Percentiles rank a stretch among this genome's conserved stretches.
Evolutionary conservation across 1,284 basidiomycete genomes (phyloP).

Genomic region (Trametes versicolor): DNA sequence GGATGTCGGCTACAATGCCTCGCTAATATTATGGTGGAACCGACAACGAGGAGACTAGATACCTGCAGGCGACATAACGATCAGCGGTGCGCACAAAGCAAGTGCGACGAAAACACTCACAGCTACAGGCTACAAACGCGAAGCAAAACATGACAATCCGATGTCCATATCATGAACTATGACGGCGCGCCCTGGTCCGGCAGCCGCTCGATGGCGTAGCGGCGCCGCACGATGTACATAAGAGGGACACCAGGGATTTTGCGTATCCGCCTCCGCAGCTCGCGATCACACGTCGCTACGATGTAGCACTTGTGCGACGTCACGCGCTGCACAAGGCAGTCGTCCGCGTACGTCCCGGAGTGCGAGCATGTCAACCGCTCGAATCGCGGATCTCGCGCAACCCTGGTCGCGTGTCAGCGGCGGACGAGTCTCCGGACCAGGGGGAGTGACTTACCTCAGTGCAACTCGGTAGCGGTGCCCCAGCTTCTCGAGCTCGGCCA

Average conservation of each 20-base stretch:
- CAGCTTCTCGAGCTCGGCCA: conserved; percentile 97
- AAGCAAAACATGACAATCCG: conserved; percentile 6
- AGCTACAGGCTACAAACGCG: conserved; percentile 23
- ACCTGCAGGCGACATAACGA: conserved; percentile 11
- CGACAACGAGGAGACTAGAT: conserved; percentile 27
- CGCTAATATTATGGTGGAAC: conserved; percentile 5
- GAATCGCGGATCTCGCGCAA: conserved; percentile 97
- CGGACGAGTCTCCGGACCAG: conserved; percentile 3
- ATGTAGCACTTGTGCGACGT: conserved; percentile 97
- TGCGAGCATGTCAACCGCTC: conserved; percentile 94
- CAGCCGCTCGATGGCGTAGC: conserved; percentile 92
- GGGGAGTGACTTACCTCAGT: conserved; percentile 67
- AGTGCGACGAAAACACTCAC: conserved; percentile 19
- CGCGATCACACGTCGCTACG: conserved; percentile 98
- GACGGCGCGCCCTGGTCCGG: conserved; percentile 90
- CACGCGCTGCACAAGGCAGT: conserved; percentile 96
- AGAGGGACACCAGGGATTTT: conserved; percentile 95
- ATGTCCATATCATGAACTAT: conserved; percentile 21
- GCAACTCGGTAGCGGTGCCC: conserved; percentile 97
- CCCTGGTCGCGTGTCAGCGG: conserved; percentile 57
- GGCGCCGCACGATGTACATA: conserved; percentile 93
- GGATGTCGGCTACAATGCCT: conserved; percentile 4
- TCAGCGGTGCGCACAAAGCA: background rate
- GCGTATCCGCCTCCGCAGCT: conserved; percentile 90
- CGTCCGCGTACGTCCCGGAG: conserved; percentile 97